A percentile compares a stretch with the other conserved stretches of the same genome.
phyloP scores from a whole-genome alignment of 352 stramenopile genomes.

The Pythium periplocum region DNA sequence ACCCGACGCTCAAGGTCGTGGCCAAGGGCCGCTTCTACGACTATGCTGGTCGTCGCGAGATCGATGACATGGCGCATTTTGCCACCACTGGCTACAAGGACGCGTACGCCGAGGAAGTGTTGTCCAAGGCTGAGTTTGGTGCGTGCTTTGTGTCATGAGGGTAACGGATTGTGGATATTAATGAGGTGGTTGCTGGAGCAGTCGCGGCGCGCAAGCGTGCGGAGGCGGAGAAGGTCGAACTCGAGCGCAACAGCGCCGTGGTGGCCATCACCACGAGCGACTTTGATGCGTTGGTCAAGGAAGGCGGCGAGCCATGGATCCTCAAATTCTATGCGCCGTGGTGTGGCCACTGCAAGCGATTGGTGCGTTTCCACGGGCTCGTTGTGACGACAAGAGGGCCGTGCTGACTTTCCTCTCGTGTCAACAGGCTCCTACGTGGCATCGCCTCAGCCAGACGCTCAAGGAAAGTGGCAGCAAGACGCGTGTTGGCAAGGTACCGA shows the following conservation, averaged over 20 bases:
- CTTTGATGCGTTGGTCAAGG: constrained; percentile 39
- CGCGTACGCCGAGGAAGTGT: constrained; percentile 45
- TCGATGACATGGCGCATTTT: constrained; percentile 47
- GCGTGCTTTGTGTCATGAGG: constrained; percentile 5
- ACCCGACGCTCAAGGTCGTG: constrained; percentile 80
- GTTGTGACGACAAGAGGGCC: too few relatives aligned
- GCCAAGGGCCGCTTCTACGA: constrained; percentile 55
- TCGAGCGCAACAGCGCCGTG: constrained; percentile 20
- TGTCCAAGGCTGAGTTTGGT: constrained; percentile 58
- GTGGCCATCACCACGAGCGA: constrained; percentile 18
- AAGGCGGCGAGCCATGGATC: constrained; percentile 58
- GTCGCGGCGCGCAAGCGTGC: not conserved
- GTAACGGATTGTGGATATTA: too few relatives aligned
- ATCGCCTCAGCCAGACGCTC: constrained; percentile 66
- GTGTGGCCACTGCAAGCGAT: constrained; percentile 78
- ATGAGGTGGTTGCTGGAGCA: too few relatives aligned
- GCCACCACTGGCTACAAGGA: constrained; percentile 57
- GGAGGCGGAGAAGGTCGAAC: constrained; percentile 21
- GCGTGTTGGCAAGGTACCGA: constrained; percentile 51
- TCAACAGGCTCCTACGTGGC: constrained; percentile 45
- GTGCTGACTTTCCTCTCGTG: not conserved
- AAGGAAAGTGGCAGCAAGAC: constrained; percentile 54
- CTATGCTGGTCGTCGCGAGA: constrained; percentile 60
- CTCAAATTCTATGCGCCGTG: constrained; percentile 83
- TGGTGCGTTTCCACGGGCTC: constrained; percentile 27